Conservation (phyloP, 2,329 filamentous ascomycete genomes). For the Verticillium klebahnii region DNA sequence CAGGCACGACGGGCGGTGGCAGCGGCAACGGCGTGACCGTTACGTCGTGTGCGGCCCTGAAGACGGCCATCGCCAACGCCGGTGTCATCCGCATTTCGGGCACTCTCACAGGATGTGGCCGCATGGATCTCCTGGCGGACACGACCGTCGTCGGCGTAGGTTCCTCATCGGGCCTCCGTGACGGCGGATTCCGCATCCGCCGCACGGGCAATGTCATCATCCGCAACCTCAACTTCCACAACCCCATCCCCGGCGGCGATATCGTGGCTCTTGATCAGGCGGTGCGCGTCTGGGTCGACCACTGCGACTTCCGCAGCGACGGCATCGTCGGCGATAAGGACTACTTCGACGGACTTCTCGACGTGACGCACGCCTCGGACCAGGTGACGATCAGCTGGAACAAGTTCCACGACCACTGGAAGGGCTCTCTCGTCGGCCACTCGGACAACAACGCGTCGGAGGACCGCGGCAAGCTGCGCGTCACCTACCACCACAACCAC, state of each 20-base stretch:
- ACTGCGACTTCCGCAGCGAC: constrained; percentile 32
- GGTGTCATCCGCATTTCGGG: constrained; percentile 42
- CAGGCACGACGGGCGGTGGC: constrained; percentile 40
- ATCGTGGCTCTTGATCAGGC: constrained; percentile 43
- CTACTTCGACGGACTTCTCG: constrained; percentile 35
- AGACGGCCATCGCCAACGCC: constrained; percentile 28
- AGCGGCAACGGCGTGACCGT: constrained; percentile 39
- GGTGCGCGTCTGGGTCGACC: constrained; percentile 42
- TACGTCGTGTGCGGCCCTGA: constrained; percentile 34
- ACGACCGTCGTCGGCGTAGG: constrained; percentile 48
- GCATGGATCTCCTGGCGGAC: constrained; percentile 41
- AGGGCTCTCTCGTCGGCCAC: constrained; percentile 56
- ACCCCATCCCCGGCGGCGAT: constrained; percentile 43
- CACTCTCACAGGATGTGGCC: constrained; percentile 33
- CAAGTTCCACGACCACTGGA: constrained; percentile 40
- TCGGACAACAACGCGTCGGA: constrained; percentile 52
- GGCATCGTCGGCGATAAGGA: constrained; percentile 32
- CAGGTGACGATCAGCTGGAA: constrained; percentile 34
- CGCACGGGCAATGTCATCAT: constrained; percentile 48
- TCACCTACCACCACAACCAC: constrained; percentile 59
- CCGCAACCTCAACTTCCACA: constrained; percentile 47
- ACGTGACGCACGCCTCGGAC: constrained; percentile 37
- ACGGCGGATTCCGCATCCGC: constrained; percentile 42
- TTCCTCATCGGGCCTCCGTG: constrained; percentile 36
- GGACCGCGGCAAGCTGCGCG: constrained; percentile 52